Percentiles rank a stretch among this genome's conserved stretches.
phyloP scores from a whole-genome alignment of 768 basidiomycete species.

The Mycena alexandri region DNA sequence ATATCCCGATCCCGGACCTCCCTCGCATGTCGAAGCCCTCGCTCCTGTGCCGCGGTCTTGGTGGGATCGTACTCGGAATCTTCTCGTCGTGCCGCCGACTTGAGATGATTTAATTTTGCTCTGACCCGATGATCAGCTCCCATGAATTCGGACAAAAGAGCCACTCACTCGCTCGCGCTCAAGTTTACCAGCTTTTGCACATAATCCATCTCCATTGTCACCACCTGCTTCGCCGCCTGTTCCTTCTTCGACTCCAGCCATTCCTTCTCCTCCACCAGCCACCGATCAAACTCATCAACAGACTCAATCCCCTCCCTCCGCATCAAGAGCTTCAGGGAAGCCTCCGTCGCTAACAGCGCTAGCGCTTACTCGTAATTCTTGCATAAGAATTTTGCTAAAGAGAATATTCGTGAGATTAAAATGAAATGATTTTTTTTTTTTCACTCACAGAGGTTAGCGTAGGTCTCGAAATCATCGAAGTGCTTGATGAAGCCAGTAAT shows the following conservation, averaged over 20 bases:
- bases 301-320: background rate
- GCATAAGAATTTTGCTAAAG: background rate
- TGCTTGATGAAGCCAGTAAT: constrained; percentile 3
- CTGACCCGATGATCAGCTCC: background rate
- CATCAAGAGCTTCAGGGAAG: constrained; percentile 1
- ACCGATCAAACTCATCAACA: background rate
- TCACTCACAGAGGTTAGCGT: background rate
- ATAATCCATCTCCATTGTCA: constrained; percentile 24
- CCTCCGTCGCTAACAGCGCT: background rate
- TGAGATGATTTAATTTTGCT: no score
- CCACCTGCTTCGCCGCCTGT: constrained; percentile 20
- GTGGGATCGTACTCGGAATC: no score
- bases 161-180: background rate
- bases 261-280: constrained; percentile 3
- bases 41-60: no score
- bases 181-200: constrained; percentile 22
- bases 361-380: constrained; percentile 13
- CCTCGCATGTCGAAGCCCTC: no score
- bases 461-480: constrained; percentile 6
- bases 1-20: no score
- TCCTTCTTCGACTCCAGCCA: background rate
- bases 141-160: background rate
- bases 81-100: no score
- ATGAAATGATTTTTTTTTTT: no score
- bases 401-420: background rate